phyloP scores from a whole-genome alignment of 2,329 filamentous ascomycete genomes.

The Aspergillus sp. region DNA sequence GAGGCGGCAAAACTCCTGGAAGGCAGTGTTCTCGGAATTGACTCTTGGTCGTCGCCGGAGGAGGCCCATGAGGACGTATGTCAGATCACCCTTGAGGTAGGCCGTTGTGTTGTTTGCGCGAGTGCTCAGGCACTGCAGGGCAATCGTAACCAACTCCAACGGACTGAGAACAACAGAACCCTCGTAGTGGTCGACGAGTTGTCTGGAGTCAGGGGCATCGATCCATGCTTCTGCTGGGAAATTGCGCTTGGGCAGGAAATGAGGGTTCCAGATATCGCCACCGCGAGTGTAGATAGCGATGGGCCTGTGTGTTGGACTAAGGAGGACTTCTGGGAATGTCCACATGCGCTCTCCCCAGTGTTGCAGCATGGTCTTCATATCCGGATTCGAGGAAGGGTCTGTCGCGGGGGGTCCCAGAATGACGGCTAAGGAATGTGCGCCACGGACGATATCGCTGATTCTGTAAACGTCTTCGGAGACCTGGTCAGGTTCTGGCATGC shows the following conservation, averaged over 20 bases:
- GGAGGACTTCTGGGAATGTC: constrained; percentile 48
- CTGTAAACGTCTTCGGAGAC: not conserved
- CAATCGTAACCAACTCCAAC: constrained; percentile 44
- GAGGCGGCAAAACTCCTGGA: constrained; percentile 43
- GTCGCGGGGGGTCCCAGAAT: not conserved
- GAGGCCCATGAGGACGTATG: constrained; percentile 51
- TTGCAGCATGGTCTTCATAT: constrained; percentile 26
- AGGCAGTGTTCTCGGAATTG: constrained; percentile 41
- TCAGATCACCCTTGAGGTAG: constrained; percentile 42
- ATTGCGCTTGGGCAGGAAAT: not conserved
- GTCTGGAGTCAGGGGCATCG: constrained; percentile 38
- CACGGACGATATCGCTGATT: not conserved
- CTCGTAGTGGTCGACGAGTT: constrained; percentile 51
- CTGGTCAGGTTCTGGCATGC: not conserved
- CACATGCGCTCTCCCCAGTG: constrained; percentile 49
- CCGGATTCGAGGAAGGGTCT: not conserved
- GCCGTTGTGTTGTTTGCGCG: constrained; percentile 32
- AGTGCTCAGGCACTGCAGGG: constrained; percentile 42
- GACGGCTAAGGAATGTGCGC: not conserved
- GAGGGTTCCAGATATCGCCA: not conserved
- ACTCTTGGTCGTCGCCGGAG: constrained; percentile 42
- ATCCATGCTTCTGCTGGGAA: constrained; percentile 33
- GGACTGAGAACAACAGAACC: constrained; percentile 41
- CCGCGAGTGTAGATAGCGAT: constrained; percentile 35
- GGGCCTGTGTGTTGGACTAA: constrained; percentile 25